Conservation (phyloP, 1,284 basidiomycete genomes). For the Vanrija sp. region DNA sequence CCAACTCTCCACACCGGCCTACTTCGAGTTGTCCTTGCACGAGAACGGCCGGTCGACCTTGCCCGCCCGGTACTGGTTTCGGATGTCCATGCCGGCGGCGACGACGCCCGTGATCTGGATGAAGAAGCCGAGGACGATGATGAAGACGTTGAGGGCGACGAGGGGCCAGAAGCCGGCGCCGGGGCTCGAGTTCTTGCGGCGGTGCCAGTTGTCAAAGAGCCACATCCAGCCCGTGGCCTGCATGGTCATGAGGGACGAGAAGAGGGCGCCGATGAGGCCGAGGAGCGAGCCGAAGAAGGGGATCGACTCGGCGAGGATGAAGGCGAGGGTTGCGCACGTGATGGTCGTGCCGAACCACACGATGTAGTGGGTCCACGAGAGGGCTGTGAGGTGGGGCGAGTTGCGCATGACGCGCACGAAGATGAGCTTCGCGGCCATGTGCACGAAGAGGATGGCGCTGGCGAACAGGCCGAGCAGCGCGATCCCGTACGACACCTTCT, state of each 20-base stretch:
- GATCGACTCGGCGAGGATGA: constrained; percentile 24
- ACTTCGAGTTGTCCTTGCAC: constrained; percentile 2
- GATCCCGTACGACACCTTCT: constrained; percentile 28
- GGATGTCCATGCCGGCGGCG: constrained; percentile 8
- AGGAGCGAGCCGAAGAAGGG: constrained; percentile 39
- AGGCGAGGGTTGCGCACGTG: constrained; percentile 6
- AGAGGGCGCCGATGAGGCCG: constrained; percentile 28
- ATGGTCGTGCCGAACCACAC: constrained; percentile 52
- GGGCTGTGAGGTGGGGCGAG: constrained; percentile 54
- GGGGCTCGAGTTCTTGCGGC: not conserved
- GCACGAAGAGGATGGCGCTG: constrained; percentile 19
- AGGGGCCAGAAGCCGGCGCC: constrained; percentile 11
- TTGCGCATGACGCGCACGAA: constrained; percentile 31
- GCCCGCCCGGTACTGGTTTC: constrained; percentile 1
- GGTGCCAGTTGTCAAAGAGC: constrained; percentile 24
- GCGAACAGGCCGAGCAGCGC: constrained; percentile 22
- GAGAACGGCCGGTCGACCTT: constrained; percentile 9
- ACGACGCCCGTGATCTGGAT: constrained; percentile 10
- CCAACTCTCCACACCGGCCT: not conserved
- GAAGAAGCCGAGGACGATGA: constrained; percentile 12
- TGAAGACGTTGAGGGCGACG: constrained; percentile 6
- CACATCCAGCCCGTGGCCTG: constrained; percentile 17
- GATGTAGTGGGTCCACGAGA: constrained; percentile 57
- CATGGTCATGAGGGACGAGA: constrained; percentile 15
- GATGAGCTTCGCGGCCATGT: constrained; percentile 32